These are phyloP conservation scores for Ceratocystis ficicola DNA, from an alignment of 2,329 filamentous ascomycete genomes.

Conservation along the genomic window DNA sequence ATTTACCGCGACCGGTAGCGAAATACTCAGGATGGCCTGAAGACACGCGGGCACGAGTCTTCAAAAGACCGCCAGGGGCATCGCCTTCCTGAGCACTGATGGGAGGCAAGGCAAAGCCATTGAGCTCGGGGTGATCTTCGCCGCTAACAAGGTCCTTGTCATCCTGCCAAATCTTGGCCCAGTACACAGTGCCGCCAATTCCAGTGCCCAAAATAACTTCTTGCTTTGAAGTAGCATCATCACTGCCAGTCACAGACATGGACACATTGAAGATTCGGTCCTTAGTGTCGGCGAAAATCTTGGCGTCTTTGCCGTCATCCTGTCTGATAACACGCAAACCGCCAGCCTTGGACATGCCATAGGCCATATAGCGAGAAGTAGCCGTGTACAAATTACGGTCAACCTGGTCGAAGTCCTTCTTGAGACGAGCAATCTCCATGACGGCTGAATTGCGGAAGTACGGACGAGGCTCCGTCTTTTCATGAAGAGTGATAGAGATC, in stretches of 20 bases:
- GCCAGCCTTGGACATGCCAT: constrained; percentile 84
- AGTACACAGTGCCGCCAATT: constrained; percentile 93
- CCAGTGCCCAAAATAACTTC: constrained; percentile 87
- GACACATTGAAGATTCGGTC: constrained; percentile 93
- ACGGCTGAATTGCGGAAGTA: constrained; percentile 66
- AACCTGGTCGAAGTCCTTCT: constrained; percentile 96
- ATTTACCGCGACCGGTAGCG: constrained; percentile 88
- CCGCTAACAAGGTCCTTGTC: constrained; percentile 64
- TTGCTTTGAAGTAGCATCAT: constrained; percentile 33
- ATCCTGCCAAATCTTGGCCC: constrained; percentile 66
- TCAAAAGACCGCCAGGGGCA: constrained; percentile 79
- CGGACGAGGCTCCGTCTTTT: constrained; percentile 44
- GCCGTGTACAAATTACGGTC: constrained; percentile 87
- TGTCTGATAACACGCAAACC: constrained; percentile 89
- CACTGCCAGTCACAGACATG: constrained; percentile 51
- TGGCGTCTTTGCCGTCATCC: constrained; percentile 81
- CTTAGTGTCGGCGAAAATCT: constrained; percentile 79
- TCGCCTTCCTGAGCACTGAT: constrained; percentile 79
- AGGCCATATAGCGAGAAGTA: constrained; percentile 82
- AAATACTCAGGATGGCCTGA: constrained; percentile 86
- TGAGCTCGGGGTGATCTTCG: constrained; percentile 65
- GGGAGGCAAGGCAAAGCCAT: constrained; percentile 81
- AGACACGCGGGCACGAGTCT: constrained; percentile 86
- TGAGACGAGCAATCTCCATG: constrained; percentile 84
- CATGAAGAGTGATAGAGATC: constrained; percentile 70